Evolutionary conservation across 306 rosid species (phyloP).

Genomic region (Cucumis sativus): DNA sequence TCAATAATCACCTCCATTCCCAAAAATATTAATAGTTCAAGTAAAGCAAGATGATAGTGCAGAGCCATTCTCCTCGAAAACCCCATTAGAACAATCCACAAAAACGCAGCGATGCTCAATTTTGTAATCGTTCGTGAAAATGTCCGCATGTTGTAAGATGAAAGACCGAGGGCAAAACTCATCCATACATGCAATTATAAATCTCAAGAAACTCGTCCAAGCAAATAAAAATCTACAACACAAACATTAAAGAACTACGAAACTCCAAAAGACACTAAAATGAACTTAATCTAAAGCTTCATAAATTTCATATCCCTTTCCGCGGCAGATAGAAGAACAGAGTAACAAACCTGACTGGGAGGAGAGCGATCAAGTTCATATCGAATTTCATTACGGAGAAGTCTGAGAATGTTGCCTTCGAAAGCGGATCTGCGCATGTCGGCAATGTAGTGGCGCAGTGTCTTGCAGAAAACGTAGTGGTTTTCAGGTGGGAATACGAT

Average conservation of each 20-base stretch:
- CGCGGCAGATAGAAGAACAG: background rate
- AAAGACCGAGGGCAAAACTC: background rate
- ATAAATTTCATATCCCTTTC: background rate
- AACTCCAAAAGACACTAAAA: background rate
- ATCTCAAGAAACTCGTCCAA: background rate
- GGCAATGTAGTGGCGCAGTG: slow-evolving; percentile 41
- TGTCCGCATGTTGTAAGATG: background rate
- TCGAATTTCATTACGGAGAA: slow-evolving; percentile 59
- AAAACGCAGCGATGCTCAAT: background rate
- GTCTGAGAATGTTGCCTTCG: slow-evolving; percentile 54
- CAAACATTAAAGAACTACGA: background rate
- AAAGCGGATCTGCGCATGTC: slow-evolving; percentile 68
- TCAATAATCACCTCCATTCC: background rate
- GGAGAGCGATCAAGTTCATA: slow-evolving; percentile 56
- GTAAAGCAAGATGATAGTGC: background rate
- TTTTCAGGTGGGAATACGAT: slow-evolving; percentile 6
- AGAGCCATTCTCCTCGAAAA: background rate
- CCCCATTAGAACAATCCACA: background rate
- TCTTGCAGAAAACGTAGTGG: slow-evolving; percentile 6
- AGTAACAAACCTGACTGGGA: slow-evolving; percentile 22
- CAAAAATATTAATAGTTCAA: background rate
- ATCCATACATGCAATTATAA: background rate
- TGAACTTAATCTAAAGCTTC: background rate
- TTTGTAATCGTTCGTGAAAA: background rate
- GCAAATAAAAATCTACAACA: background rate